These are phyloP conservation scores for Fagus crenata DNA, from an alignment of 306 rosid species.

Conservation along the genomic window DNA sequence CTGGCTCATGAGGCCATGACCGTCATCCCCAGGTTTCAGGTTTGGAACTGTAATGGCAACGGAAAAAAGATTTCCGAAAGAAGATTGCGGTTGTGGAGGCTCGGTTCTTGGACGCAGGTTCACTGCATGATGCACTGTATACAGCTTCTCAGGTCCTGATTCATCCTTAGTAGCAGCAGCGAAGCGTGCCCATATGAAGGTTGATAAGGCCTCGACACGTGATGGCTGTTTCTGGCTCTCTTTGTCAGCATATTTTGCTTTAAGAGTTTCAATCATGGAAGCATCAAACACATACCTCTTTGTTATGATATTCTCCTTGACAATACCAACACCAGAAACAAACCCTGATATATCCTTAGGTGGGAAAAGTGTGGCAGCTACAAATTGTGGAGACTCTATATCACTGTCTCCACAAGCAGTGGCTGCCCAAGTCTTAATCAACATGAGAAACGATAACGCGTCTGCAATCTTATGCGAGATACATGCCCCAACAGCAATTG, in stretches of 20 bases:
- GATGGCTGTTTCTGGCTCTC: constrained; percentile 34
- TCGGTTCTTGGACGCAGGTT: constrained; percentile 54
- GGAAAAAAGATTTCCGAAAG: constrained; percentile 45
- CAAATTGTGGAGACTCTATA: constrained; percentile 36
- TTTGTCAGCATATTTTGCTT: constrained; percentile 23
- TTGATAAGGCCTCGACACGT: constrained; percentile 50
- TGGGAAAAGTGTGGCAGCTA: constrained; percentile 53
- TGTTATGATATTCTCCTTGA: constrained; percentile 34
- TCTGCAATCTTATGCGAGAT: constrained; percentile 61
- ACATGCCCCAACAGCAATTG: constrained; percentile 48
- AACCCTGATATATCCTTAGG: constrained; percentile 35
- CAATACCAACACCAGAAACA: constrained; percentile 34
- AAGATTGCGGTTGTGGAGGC: constrained; percentile 33
- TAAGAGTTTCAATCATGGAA: constrained; percentile 36
- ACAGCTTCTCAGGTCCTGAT: constrained; percentile 2
- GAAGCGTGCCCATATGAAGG: constrained; percentile 61
- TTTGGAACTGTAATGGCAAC: constrained; percentile 25
- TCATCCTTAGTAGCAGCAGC: constrained; percentile 31
- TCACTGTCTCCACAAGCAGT: constrained; percentile 21
- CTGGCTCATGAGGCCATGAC: constrained; percentile 18
- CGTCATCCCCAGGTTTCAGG: constrained; percentile 3
- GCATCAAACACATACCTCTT: constrained; percentile 50
- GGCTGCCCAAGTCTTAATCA: constrained; percentile 50
- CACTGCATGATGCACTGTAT: constrained; percentile 41
- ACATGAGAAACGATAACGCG: constrained; percentile 39